Evolutionary conservation across 78 protist species (phyloP).

Genomic region (Corallochytrium limacisporum): DNA sequence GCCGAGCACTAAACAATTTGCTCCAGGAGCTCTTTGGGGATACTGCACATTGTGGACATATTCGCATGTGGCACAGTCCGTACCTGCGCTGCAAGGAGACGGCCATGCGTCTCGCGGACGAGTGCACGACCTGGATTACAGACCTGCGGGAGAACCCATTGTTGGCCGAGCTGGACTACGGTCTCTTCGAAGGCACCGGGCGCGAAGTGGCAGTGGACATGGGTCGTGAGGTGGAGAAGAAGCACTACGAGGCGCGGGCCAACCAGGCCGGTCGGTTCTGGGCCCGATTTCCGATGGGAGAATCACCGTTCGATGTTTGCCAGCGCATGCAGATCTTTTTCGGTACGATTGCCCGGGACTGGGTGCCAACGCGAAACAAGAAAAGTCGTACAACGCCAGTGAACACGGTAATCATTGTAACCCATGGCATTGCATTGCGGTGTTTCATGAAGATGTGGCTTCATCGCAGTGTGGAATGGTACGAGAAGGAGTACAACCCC

Average conservation of each 20-base stretch:
- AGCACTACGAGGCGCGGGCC: slow-evolving; percentile 14
- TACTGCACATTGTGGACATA: slow-evolving; percentile 1
- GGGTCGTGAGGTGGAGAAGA: slow-evolving; percentile 7
- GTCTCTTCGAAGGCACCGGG: slow-evolving; percentile 14
- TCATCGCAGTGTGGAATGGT: slow-evolving; percentile 4
- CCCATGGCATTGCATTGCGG: slow-evolving; percentile 17
- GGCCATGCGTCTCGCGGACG: background rate
- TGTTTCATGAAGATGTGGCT: slow-evolving; percentile 18
- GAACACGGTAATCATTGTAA: slow-evolving; percentile 14
- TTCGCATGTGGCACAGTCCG: slow-evolving; percentile 20
- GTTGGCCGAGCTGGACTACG: slow-evolving; percentile 19
- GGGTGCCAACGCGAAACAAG: background rate
- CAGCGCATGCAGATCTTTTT: slow-evolving; percentile 18
- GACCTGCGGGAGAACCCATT: slow-evolving; percentile 12
- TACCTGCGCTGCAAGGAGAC: slow-evolving; percentile 1
- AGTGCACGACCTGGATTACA: slow-evolving; percentile 5
- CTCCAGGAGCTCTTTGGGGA: background rate
- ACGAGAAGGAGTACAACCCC: slow-evolving; percentile 1
- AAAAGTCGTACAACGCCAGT: background rate
- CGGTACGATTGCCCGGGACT: slow-evolving; percentile 5
- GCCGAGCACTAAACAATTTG: background rate
- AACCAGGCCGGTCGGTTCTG: slow-evolving; percentile 20
- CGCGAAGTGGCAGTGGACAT: background rate
- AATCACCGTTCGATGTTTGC: slow-evolving; percentile 27
- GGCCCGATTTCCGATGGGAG: slow-evolving; percentile 31